Conservation (phyloP, 192 early-diverging fungal species). For the Backusella psychrophila region DNA sequence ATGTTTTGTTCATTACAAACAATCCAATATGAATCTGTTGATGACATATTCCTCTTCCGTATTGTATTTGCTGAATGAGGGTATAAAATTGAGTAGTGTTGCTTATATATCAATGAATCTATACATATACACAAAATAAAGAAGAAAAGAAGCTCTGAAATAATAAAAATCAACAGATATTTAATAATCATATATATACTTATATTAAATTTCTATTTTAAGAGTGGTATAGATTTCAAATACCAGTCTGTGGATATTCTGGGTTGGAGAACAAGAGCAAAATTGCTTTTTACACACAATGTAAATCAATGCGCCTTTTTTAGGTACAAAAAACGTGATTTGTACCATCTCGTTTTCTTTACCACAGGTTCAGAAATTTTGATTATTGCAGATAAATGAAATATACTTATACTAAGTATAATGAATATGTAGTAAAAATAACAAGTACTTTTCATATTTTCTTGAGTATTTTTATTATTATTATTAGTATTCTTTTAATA, state of each 20-base stretch:
- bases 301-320: not conserved
- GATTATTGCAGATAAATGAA: not conserved
- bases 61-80: not conserved
- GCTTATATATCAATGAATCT: not conserved
- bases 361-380: not conserved
- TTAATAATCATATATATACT: not conserved
- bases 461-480: not conserved
- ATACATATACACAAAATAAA: not conserved
- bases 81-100: too few relatives aligned
- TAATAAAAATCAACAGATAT: not conserved
- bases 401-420: not conserved
- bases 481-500: not conserved
- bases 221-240: not conserved
- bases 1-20: constrained; percentile 7
- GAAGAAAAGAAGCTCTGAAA: not conserved
- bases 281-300: not conserved
- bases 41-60: not conserved
- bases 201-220: not conserved
- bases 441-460: too few relatives aligned
- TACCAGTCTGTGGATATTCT: not conserved
- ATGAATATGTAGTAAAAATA: too few relatives aligned
- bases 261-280: not conserved
- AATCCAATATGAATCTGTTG: constrained; percentile 16
- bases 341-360: not conserved
- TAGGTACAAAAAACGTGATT: not conserved